A percentile compares a stretch with the other conserved stretches of the same genome.
These are phyloP conservation scores for Epichloe glyceriae DNA, from an alignment of 2,329 filamentous ascomycete genomes.

Conservation along the genomic window DNA sequence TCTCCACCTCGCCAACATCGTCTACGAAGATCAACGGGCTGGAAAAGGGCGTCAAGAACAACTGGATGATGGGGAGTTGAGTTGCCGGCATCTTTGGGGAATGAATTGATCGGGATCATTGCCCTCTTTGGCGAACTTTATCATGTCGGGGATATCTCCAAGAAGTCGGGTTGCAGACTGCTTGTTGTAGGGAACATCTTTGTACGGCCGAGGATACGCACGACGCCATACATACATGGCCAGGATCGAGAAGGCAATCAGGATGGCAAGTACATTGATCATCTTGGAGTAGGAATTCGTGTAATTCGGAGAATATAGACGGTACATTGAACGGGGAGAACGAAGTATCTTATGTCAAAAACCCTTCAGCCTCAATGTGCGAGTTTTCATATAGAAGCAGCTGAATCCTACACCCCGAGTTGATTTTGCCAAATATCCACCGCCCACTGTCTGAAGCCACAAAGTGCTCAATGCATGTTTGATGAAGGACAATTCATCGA, in stretches of 20 bases:
- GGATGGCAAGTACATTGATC: not conserved
- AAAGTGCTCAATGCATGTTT: too few relatives aligned
- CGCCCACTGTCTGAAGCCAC: too few relatives aligned
- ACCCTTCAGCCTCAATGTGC: too few relatives aligned
- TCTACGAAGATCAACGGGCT: constrained; percentile 29
- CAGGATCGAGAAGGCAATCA: not conserved
- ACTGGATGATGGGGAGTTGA: constrained; percentile 1
- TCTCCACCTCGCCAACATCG: constrained; percentile 26
- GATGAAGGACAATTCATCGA: too few relatives aligned
- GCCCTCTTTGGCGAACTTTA: not conserved
- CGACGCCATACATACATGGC: not conserved
- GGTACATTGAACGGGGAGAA: too few relatives aligned
- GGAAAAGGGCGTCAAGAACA: constrained; percentile 28
- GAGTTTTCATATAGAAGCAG: too few relatives aligned
- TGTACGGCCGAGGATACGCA: constrained; percentile 1
- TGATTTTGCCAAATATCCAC: too few relatives aligned
- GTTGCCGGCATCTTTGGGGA: not conserved
- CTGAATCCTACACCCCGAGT: too few relatives aligned
- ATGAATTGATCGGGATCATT: not conserved
- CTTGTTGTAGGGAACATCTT: constrained; percentile 4
- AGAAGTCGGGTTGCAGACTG: constrained; percentile 1
- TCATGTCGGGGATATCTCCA: constrained; percentile 5
- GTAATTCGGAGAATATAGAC: too few relatives aligned
- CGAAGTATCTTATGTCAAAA: too few relatives aligned
- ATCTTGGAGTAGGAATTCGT: not conserved